Percentiles rank a stretch among this genome's conserved stretches.
Conservation (phyloP, 2,329 filamentous ascomycete species). For the Penicillium sp. region DNA sequence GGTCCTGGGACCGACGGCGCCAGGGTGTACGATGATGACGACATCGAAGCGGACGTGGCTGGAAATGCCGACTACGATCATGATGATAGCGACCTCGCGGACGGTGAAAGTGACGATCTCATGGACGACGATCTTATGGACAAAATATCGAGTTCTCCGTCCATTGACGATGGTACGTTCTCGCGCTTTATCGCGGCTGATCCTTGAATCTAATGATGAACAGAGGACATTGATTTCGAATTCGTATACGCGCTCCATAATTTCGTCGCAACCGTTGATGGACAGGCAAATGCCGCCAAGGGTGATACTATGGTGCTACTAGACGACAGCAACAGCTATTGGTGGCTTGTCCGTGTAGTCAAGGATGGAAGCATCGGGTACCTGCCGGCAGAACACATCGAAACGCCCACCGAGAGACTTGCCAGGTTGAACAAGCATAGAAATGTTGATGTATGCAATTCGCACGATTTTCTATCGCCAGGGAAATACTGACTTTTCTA, state of each 20-base stretch:
- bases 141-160: conserved; percentile 97
- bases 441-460: conserved; percentile 80
- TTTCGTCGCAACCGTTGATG: conserved; percentile 95
- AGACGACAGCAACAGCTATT: conserved; percentile 98
- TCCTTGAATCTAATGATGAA: conserved; percentile 68
- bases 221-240: conserved; percentile 99
- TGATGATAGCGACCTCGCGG: conserved; percentile 55
- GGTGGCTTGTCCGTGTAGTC: conserved; percentile 96
- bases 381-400: conserved; percentile 94
- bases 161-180: conserved; percentile 89
- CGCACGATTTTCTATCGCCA: background rate
- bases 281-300: conserved; percentile 96
- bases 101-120: conserved; percentile 66
- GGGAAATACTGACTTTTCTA: conserved; percentile 33
- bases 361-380: conserved; percentile 98
- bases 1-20: conserved; percentile 59
- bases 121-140: conserved; percentile 95
- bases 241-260: conserved; percentile 98
- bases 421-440: conserved; percentile 95
- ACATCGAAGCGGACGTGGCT: conserved; percentile 23
- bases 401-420: conserved; percentile 91
- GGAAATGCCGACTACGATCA: conserved; percentile 23
- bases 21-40: conserved; percentile 36
- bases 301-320: conserved; percentile 98
- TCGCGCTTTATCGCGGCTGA: background rate